A percentile compares a stretch with the other conserved stretches of the same genome.
These are phyloP conservation scores for Volvariella volvacea DNA, from an alignment of 1,284 basidiomycete species.

Conservation along the genomic window DNA sequence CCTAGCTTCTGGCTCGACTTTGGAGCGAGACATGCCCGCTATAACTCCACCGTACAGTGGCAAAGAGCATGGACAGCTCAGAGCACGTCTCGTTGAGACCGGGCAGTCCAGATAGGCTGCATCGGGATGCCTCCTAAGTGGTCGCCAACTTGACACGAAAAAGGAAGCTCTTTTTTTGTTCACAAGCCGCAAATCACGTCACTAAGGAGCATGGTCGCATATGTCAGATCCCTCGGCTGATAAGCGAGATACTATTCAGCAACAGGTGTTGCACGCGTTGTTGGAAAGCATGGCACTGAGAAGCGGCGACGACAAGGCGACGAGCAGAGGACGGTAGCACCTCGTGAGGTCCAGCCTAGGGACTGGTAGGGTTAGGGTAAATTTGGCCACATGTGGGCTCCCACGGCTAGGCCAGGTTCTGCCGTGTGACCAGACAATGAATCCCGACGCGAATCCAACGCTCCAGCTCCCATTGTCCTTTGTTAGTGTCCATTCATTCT, in stretches of 20 bases:
- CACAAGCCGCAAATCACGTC: slow-evolving; percentile 26
- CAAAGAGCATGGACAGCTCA: neutral
- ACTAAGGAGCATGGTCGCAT: slow-evolving; percentile 20
- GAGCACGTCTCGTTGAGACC: neutral
- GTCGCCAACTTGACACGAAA: slow-evolving; percentile 13
- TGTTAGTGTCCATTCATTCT: slow-evolving; percentile 1
- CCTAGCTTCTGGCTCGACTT: neutral
- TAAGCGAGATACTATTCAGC: slow-evolving; percentile 2
- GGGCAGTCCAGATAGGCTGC: neutral
- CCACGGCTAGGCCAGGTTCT: too few species aligned
- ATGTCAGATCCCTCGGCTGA: slow-evolving; percentile 4
- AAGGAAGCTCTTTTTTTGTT: slow-evolving; percentile 21
- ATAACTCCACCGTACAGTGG: neutral
- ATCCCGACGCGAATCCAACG: too few species aligned
- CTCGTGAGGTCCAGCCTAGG: too few species aligned
- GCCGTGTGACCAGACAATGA: too few species aligned
- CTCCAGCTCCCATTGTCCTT: too few species aligned
- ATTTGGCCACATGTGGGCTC: too few species aligned
- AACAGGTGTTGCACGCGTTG: too few species aligned
- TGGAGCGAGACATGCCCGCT: neutral
- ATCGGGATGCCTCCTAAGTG: slow-evolving; percentile 3
- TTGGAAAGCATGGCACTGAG: too few species aligned
- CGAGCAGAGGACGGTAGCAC: too few species aligned
- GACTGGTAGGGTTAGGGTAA: too few species aligned
- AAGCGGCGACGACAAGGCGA: too few species aligned